Evolutionary conservation across 1,284 basidiomycete genomes (phyloP), one percentile per base, ranked within the genome.

Genomic region (Sphaerobolus stellatus): DNA sequence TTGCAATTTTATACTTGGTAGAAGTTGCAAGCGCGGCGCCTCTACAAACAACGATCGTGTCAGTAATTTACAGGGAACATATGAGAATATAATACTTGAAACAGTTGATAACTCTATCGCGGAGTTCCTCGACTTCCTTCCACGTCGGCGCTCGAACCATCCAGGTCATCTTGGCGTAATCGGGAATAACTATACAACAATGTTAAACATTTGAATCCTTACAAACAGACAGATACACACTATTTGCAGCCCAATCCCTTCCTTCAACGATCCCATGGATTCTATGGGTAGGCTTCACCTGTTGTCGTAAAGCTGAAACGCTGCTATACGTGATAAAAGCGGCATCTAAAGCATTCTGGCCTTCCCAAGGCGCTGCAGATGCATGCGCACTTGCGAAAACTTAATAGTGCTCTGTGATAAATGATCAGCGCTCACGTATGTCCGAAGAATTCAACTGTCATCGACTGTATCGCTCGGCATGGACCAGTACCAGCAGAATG

Each of bases 321-420:
- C 79, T 78, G 8, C 80, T 81, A 69, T 94, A 94, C 3, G 90
- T 87, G 16, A 90, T 71, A 61, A 92, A 86, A 2, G 88, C 91
- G 0, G 90, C 92, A 67, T 93, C 92, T 40, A 91, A 79, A 5
- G 92, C 91, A 65, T 94, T 94, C 56, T 80, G 79, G 24, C 86
- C 92, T 69, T 92, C 88, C 90, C 90, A 92, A 16, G 88, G 90
- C 3, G 86, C 78, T 30, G 77, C 80, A 27, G 82, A 84, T 13
- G 89, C 90, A 65, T 92, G 89, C n/a, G 88, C 84, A 44, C 88
- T 88, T 58, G 56, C 20, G 33, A 36, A 11, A 36, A 11, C 18
- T 11, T 11, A 36, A 36, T 36, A 36, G 33, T 36, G 13, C 13
- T 36, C 11, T 36, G 11, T 36, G 13, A 36, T 11, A 18, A 36